These are phyloP conservation scores for Phytophthora foliorum DNA, from an alignment of 352 stramenopile species.

Conservation along the genomic window DNA sequence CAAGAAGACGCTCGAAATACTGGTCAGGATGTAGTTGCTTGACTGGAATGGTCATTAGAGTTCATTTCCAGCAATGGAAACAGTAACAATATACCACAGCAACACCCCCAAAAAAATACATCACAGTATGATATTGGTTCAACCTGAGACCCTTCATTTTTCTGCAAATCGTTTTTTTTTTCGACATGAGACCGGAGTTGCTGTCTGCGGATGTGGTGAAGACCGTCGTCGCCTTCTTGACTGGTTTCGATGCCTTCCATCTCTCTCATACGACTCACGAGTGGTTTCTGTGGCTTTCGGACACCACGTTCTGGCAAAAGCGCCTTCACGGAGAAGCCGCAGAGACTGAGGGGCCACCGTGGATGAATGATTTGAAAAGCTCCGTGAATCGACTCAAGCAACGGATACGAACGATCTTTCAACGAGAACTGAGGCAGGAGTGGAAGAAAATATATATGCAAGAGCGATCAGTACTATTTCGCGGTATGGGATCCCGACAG, in stretches of 20 bases:
- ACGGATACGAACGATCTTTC: conserved; percentile 11
- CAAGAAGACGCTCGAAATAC: no score
- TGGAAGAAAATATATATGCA: conserved; percentile 29
- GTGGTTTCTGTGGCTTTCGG: conserved; percentile 2
- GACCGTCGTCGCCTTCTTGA: conserved; percentile 13
- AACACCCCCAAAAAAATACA: no score
- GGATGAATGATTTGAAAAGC: conserved; percentile 20
- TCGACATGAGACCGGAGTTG: conserved; percentile 23
- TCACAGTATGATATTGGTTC: no score
- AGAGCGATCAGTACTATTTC: conserved; percentile 14
- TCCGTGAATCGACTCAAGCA: conserved; percentile 5
- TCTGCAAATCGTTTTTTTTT: conserved; percentile 4
- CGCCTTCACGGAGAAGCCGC: conserved; percentile 4
- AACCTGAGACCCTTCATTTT: neutral
- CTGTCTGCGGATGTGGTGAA: conserved; percentile 17
- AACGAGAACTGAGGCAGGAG: conserved; percentile 14
- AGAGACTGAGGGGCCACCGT: conserved; percentile 12
- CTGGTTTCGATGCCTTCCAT: conserved; percentile 22
- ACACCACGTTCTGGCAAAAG: conserved; percentile 17
- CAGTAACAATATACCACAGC: no score
- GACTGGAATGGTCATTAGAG: no score
- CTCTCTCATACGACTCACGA: conserved; percentile 25
- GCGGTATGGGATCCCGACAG: conserved; percentile 13
- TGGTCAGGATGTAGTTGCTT: no score
- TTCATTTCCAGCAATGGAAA: no score